Evolutionary conservation across 2,329 filamentous ascomycete species (phyloP), one percentile per base, ranked within the genome.

Genomic region (Fusarium nematophilum): DNA sequence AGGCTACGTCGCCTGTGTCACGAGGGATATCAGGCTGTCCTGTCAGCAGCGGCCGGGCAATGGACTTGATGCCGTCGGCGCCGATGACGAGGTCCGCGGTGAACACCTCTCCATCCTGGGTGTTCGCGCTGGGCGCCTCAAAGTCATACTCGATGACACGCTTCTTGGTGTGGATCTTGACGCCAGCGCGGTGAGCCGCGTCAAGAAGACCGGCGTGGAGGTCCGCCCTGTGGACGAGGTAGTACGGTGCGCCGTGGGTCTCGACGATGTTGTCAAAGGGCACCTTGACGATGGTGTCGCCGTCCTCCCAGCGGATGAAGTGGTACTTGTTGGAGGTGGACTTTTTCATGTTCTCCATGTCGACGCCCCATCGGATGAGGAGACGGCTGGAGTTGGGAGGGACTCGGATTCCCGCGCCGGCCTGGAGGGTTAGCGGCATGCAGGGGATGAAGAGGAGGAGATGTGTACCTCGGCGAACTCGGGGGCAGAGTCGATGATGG

Each of bases 1-100:
- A 90, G 2, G 86, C 87, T 13, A 90, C 71, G 68, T 90, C 86
- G 1, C 86, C 86, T 0, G 86, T 89, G 1, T 83, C 81, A 9
- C 80, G 67, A 0, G 86, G 83, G 6, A 76, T 73, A 43, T 83
- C 81, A 7, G 75, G 73, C 1, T 69, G 72, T 0, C 78, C 78
- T 0, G 83, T 70, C 15, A 83, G 79, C 5, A 74, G 73, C 40
- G 81, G 78, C 0, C 86, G 78, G 39, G 81, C 85, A 13, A 76
- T 75, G 3, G 84, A 88, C 84, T 85, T 87, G 1, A 89, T 71
- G 0, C 87, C 87, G 64, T 90, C 87, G 0, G 86, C 85, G n/a
- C 79, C 86, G 1, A 90, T 76, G 9, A 90, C 10, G 11, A 56
- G 10, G 17, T 56, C 37, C 9, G 40, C 49, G 1, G 15, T 27